Evolutionary conservation across 2,329 filamentous ascomycete genomes (phyloP).

Genomic region (Fusarium protoensiforme): DNA sequence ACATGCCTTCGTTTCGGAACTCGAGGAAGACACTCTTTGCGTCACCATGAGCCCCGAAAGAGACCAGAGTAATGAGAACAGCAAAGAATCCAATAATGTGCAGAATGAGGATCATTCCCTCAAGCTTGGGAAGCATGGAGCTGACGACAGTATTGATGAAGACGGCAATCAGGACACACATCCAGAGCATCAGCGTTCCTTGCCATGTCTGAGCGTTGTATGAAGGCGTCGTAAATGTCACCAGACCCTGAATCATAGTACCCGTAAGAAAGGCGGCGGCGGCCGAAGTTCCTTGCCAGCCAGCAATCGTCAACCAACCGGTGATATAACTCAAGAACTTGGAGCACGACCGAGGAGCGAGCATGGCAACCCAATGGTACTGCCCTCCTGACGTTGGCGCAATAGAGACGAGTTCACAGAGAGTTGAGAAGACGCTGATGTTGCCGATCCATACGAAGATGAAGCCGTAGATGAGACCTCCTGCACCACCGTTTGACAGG

Average conservation of each 20-base stretch:
- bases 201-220: constrained; percentile 41
- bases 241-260: constrained; percentile 42
- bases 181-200: constrained; percentile 47
- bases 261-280: constrained; percentile 38
- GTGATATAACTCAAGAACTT: constrained; percentile 48
- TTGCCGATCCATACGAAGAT: constrained; percentile 62
- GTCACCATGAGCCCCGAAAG: constrained; percentile 41
- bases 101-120: constrained; percentile 54
- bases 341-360: constrained; percentile 32
- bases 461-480: constrained; percentile 61
- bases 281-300: constrained; percentile 42
- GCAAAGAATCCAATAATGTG: constrained; percentile 60
- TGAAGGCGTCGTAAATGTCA: constrained; percentile 28
- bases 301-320: constrained; percentile 40
- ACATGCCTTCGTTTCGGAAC: constrained; percentile 39
- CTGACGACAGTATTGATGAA: constrained; percentile 50
- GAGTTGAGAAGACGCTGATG: constrained; percentile 36
- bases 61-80: constrained; percentile 50
- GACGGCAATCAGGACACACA: constrained; percentile 54
- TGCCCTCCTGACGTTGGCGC: constrained; percentile 38
- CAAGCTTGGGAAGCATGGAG: constrained; percentile 49
- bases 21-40: constrained; percentile 45
- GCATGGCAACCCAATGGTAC: constrained; percentile 41
- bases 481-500: constrained; percentile 38
- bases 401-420: constrained; percentile 39